These are phyloP conservation scores for Penicillium sp. DNA, from an alignment of 2,329 filamentous ascomycete genomes.

Conservation along the genomic window DNA sequence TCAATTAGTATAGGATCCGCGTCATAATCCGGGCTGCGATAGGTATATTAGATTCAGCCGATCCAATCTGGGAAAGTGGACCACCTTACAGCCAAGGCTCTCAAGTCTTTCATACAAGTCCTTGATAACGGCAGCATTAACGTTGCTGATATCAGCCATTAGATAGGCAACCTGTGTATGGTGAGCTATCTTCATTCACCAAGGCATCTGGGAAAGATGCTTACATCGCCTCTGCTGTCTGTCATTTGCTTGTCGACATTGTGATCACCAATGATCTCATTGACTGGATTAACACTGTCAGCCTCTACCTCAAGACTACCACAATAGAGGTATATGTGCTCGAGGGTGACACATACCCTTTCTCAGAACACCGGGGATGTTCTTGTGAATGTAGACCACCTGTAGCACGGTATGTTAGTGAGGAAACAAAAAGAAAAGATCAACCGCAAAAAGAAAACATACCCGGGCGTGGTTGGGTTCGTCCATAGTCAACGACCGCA, in stretches of 20 bases:
- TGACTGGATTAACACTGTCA: conserved; percentile 57
- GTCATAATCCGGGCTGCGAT: conserved; percentile 47
- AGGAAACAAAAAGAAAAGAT: neutral
- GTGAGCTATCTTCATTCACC: conserved; percentile 12
- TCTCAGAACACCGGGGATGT: conserved; percentile 90
- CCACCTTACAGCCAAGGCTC: conserved; percentile 73
- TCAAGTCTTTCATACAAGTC: conserved; percentile 81
- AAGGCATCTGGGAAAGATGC: conserved; percentile 22
- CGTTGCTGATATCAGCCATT: conserved; percentile 94
- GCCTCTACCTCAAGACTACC: neutral
- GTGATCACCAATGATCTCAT: conserved; percentile 89
- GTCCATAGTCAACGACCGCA: conserved; percentile 85
- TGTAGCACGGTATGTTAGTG: conserved; percentile 27
- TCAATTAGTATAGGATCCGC: conserved; percentile 43
- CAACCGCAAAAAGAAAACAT: conserved; percentile 26
- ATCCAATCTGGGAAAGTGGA: no score
- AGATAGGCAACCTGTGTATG: conserved; percentile 72
- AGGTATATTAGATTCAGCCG: conserved; percentile 3
- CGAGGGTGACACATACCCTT: conserved; percentile 55
- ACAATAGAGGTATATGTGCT: neutral
- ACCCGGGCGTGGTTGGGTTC: conserved; percentile 85
- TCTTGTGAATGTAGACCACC: conserved; percentile 95
- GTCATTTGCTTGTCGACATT: conserved; percentile 99
- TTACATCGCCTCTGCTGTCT: conserved; percentile 84
- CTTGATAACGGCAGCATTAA: conserved; percentile 76